Conservation (phyloP, 768 basidiomycete genomes). For the Rhodotorula paludigena region DNA sequence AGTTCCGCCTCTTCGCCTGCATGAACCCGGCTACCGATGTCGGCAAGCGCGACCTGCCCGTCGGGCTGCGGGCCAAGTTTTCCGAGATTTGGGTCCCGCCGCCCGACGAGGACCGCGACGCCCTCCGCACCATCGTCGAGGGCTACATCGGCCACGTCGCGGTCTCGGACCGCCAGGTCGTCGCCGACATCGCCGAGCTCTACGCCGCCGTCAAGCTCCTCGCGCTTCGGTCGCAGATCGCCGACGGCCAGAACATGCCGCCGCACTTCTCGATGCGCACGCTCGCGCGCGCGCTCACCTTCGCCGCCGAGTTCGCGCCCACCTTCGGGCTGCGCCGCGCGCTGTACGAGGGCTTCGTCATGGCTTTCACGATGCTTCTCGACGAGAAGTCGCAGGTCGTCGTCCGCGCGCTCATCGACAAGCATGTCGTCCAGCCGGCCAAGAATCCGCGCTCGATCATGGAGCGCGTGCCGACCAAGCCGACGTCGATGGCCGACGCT, state of each 20-base stretch:
- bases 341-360: constrained; percentile 92
- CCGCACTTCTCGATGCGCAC: constrained; percentile 99
- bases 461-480: constrained; percentile 50
- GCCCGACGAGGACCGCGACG: constrained; percentile 86
- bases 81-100: constrained; percentile 94
- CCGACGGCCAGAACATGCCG: constrained; percentile 84
- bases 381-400: constrained; percentile 64
- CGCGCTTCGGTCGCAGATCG: constrained; percentile 67
- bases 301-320: constrained; percentile 73
- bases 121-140: constrained; percentile 73
- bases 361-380: constrained; percentile 96
- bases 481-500: constrained; percentile 18
- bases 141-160: constrained; percentile 83
- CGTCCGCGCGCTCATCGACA: constrained; percentile 66
- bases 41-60: constrained; percentile 93
- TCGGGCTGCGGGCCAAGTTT: constrained; percentile 81
- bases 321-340: constrained; percentile 75
- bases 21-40: constrained; percentile 99
- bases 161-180: constrained; percentile 74
- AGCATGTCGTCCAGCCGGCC: constrained; percentile 70
- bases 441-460: constrained; percentile 74
- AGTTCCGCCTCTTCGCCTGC: constrained; percentile 94
- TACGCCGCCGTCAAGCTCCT: constrained; percentile 74
- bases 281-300: constrained; percentile 79
- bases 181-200: constrained; percentile 88